Evolutionary conservation across 1,139 yeast genomes (phyloP), one percentile per base, ranked within the genome.

Genomic region (Debaryomyces coudertii): DNA sequence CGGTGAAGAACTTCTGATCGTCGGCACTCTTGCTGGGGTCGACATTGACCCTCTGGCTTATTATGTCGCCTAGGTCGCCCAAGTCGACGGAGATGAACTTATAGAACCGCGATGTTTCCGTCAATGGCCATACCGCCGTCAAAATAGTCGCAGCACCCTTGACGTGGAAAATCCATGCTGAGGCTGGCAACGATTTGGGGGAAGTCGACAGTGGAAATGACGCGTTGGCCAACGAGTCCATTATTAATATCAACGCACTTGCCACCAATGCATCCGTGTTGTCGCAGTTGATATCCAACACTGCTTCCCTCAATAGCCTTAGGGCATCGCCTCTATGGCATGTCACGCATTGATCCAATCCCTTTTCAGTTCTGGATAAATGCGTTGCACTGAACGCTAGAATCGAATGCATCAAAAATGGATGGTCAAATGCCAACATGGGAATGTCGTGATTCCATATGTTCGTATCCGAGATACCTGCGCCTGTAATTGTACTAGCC

Each of bases 161-260:
- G 11, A 92, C 97, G 61, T 92, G 97, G 71, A 90, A 93, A 47
- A 92, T 85, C 98, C 98, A 92, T 0, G 97, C 96, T 6, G 93
- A 85, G 1, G 97, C 93, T 1, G 97, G 96, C 45, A 90, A 69
- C 4, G 89, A 80, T 54, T 82, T 83, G 3, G 79, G 78, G 4
- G 76, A 69, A 25, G 85, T 77, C 3, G 83, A 74, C 4, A 81
- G 75, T 2, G 96, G 90, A 38, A 85, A 74, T 2, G 95, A 83
- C 0, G 97, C 97, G 66, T 92, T 92, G 3, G 98, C 98, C 51
- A 92, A 71, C 0, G 97, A 87, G 62, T 92, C 98, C 87, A 92
- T 87, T 48, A 90, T 90, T 46, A 92, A 71, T 39, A 92, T 83
- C 54, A 92, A 78, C 0, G 97, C 96, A 47, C 95, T 83, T 0